A percentile compares a stretch with the other conserved stretches of the same genome.
phyloP scores from a whole-genome alignment of 2,329 filamentous ascomycete species.

The Teratosphaeria viscida region DNA sequence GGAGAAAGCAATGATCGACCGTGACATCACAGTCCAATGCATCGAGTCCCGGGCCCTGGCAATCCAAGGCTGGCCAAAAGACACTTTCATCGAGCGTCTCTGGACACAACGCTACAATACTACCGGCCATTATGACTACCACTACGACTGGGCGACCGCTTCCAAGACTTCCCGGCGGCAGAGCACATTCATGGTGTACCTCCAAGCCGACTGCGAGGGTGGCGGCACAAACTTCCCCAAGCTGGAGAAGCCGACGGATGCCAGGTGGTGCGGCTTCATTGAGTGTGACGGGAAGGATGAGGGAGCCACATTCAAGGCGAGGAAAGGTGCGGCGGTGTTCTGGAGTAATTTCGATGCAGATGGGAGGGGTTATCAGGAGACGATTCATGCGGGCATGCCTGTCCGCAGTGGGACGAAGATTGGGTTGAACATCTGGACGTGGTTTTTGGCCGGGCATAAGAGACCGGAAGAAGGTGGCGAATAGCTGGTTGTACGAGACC shows the following conservation, averaged over 20 bases:
- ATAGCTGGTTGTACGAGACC: not conserved
- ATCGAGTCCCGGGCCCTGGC: conserved; percentile 47
- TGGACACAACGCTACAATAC: conserved; percentile 51
- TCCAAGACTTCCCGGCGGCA: conserved; percentile 29
- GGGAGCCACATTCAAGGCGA: conserved; percentile 49
- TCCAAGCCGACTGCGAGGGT: conserved; percentile 42
- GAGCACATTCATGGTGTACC: conserved; percentile 54
- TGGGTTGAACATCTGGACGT: conserved; percentile 56
- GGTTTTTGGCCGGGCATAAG: conserved; percentile 27
- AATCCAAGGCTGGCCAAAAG: conserved; percentile 50
- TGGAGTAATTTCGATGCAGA: conserved; percentile 51
- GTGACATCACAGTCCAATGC: conserved; percentile 43
- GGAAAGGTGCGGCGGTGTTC: conserved; percentile 49
- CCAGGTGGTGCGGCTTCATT: conserved; percentile 47
- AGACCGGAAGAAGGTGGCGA: not conserved
- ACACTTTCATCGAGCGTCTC: conserved; percentile 50
- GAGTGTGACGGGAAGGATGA: conserved; percentile 34
- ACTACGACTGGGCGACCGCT: conserved; percentile 47
- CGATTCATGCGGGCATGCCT: conserved; percentile 51
- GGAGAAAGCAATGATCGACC: conserved; percentile 39
- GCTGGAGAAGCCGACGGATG: conserved; percentile 32
- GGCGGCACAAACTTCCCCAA: conserved; percentile 53
- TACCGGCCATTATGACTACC: conserved; percentile 48
- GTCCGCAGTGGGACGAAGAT: conserved; percentile 47
- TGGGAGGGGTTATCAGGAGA: conserved; percentile 47